A percentile compares a stretch with the other conserved stretches of the same genome.
Evolutionary conservation across 805 yeast species (phyloP).

Genomic region (Candida loeiensis): DNA sequence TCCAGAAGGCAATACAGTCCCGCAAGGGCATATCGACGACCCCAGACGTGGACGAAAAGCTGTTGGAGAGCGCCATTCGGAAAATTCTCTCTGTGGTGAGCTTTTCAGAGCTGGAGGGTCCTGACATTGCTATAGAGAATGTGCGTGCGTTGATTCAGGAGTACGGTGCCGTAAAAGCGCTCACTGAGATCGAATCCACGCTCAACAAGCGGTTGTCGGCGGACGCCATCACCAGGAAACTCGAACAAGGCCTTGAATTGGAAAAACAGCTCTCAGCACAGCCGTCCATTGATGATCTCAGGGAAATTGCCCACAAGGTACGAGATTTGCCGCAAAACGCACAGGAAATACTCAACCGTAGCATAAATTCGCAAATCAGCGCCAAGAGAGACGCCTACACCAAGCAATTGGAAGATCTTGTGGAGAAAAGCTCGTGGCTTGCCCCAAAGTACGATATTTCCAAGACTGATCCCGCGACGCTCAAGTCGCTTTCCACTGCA

Average conservation of each 20-base stretch:
- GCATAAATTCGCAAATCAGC: slow-evolving; percentile 23
- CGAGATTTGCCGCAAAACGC: slow-evolving; percentile 3
- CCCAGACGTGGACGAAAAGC: slow-evolving; percentile 1
- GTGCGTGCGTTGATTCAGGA: slow-evolving; percentile 13
- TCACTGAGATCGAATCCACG: slow-evolving; percentile 8
- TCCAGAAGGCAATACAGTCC: neutral
- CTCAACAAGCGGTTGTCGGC: slow-evolving; percentile 6
- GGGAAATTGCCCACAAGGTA: slow-evolving; percentile 13
- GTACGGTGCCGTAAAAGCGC: slow-evolving; percentile 11
- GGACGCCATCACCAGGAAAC: neutral
- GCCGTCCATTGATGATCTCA: slow-evolving; percentile 11
- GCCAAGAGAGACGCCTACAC: slow-evolving; percentile 11
- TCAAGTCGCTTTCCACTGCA: neutral
- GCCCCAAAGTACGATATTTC: slow-evolving; percentile 8
- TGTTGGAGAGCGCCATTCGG: slow-evolving; percentile 2
- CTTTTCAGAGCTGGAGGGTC: slow-evolving; percentile 4
- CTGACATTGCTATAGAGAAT: slow-evolving; percentile 6
- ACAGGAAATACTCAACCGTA: neutral
- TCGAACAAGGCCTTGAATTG: slow-evolving; percentile 9
- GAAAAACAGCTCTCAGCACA: slow-evolving; percentile 3
- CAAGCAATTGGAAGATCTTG: slow-evolving; percentile 11
- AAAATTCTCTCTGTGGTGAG: slow-evolving; percentile 6
- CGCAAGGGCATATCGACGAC: neutral
- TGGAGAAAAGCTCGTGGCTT: slow-evolving; percentile 4
- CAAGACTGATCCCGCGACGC: slow-evolving; percentile 1